Base-by-base conservation (phyloP, 1,284 basidiomycete genomes). In the Heterobasidion occidentale region DNA sequence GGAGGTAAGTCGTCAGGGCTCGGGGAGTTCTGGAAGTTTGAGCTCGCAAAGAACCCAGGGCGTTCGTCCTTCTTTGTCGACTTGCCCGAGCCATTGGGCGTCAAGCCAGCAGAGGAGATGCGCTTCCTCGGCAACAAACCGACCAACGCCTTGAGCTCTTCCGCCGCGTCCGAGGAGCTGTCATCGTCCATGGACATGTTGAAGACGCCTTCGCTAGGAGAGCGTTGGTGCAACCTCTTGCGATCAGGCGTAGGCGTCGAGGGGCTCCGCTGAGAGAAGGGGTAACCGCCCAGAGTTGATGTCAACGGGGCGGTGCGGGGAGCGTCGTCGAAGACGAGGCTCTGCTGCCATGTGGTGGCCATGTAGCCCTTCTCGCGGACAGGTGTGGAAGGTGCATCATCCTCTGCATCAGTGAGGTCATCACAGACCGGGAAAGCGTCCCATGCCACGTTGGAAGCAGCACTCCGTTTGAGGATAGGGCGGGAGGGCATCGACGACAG, bases 11-110 rank as follows among this genome's bases (percentile, higher is more conserved):
- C 86, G 57, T 89, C 87, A 54, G 86, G 86, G 64, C 83, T 87
- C 11, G 86, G 86, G 58, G 86, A 88, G 73, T 88, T 89, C 76
- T 89, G 87, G 79, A 88, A 89, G 64, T 77, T 75, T 44, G 86
- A 88, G 64, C 84, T 88, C 61, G 87, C 87, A 66, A 85, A 89
- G 66, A 80, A 86, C 8, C 77, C 78, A 27, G 65, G 64, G 67
- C 64, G 68, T 54, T 65, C 61, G 20, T 70, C 67, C 60, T 59
- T 54, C 42, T 46, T 46, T 12, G 38, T 63, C 61, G 57, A 59
- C 51, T 57, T 55, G 42, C 49, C 60, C 54, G 48, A 66, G 60
- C 62, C 61, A 61, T 64, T 61, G 52, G 62, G 61, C 56, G 61
- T 58, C 52, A 67, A 58, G 52, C 65, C 59, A 55, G 61, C 47